phyloP scores from a whole-genome alignment of 257 asterid species.

The Solanum rostratum region DNA sequence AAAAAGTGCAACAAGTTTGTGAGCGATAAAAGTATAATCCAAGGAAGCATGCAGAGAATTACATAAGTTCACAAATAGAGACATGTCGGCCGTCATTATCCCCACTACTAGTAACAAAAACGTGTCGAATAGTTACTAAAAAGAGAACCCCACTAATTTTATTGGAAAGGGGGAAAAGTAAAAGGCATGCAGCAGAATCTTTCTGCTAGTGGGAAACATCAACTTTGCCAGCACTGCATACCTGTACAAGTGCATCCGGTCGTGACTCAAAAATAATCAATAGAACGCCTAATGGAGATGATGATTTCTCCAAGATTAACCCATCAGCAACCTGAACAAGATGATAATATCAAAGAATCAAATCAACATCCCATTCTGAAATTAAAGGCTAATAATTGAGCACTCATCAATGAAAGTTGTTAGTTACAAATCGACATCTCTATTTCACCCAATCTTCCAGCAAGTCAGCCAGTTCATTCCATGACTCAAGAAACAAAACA shows the following conservation, averaged over 20 bases:
- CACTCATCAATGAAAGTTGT: not conserved
- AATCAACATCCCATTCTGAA: not conserved
- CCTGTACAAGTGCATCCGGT: conserved; percentile 84
- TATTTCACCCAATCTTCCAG: not conserved
- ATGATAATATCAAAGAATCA: not conserved
- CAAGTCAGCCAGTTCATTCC: not conserved
- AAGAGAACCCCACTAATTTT: not conserved
- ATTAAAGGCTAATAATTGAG: not conserved
- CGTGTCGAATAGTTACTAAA: not conserved
- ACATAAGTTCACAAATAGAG: not conserved
- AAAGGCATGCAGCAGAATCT: not conserved
- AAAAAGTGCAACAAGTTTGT: not conserved
- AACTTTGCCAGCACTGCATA: conserved; percentile 6
- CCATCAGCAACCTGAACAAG: conserved; percentile 60
- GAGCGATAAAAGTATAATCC: not conserved
- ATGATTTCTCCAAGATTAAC: conserved; percentile 55
- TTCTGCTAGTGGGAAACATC: not conserved
- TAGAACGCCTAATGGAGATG: conserved; percentile 67
- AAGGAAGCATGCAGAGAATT: not conserved
- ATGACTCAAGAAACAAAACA: not conserved
- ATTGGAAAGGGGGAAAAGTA: not conserved
- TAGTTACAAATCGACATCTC: not conserved
- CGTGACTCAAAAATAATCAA: conserved; percentile 80
- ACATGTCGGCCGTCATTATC: not conserved
- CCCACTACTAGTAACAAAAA: not conserved